A percentile compares a stretch with the other conserved stretches of the same genome.
Evolutionary conservation across 2,329 filamentous ascomycete genomes (phyloP).

Genomic region (Scedosporium apiospermum): DNA sequence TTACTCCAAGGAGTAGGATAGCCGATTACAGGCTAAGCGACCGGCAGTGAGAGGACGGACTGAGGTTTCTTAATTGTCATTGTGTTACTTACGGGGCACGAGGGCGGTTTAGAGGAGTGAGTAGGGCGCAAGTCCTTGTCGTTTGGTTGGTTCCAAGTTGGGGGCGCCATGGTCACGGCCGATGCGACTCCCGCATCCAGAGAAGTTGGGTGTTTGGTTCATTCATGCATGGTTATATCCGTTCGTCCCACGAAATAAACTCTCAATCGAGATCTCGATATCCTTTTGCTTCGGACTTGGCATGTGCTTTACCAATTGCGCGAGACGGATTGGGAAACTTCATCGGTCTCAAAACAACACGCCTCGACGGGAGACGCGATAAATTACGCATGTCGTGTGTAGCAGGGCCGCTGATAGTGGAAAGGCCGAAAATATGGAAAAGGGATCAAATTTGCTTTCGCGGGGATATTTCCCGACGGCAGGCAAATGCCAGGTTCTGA

Average conservation of each 20-base stretch:
- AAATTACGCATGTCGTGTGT: neutral
- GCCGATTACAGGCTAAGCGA: neutral
- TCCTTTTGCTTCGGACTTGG: neutral
- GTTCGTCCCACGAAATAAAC: no score
- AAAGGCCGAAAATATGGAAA: no score
- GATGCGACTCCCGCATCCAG: no score
- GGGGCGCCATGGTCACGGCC: no score
- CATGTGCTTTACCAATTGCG: neutral
- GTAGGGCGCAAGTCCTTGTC: neutral
- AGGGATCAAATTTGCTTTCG: no score
- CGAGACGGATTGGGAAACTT: neutral
- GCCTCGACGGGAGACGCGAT: neutral
- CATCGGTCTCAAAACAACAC: neutral
- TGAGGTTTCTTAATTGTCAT: neutral
- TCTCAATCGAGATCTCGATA: no score
- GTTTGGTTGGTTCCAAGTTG: neutral
- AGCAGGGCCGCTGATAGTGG: neutral
- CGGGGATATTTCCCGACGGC: no score
- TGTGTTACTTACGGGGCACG: neutral
- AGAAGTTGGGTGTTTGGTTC: no score
- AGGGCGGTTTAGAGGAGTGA: neutral
- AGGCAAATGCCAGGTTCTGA: no score
- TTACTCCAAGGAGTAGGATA: slow-evolving; percentile 15
- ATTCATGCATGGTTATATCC: no score
- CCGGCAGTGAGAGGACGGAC: neutral